Evolutionary conservation across 2,329 filamentous ascomycete genomes (phyloP), one percentile per base, ranked within the genome.

Genomic region (Neoarthrinium moseri): DNA sequence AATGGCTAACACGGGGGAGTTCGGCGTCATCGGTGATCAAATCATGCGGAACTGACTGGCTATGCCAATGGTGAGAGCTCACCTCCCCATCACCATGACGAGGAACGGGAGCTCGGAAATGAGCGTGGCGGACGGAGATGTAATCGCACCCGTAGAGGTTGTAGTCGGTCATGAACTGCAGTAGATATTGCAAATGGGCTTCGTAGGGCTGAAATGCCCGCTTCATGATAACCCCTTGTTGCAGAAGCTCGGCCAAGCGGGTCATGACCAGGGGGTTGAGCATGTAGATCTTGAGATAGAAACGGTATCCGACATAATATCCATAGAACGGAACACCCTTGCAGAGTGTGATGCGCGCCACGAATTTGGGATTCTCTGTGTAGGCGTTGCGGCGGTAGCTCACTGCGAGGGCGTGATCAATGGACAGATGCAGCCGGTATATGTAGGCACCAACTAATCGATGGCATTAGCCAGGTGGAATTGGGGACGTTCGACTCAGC

Each of bases 91-190:
- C 77, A n/a, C 83, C 72, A 56, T 81, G 83, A 7, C 78, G 71
- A 0, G 91, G 91, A 2, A 96, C 73, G 0, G 91, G 91, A 3
- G 75, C 74, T 45, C 94, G 82, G 60, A 96, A 96, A 22, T 70
- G 75, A 1, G 84, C 81, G 51, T 82, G 87, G 8, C 73, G 73
- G 40, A 83, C 86, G 48, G 92, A 81, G 53, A 97, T 83, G 58
- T 92, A 95, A 46, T 83, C 86, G 62, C 94, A 99, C 6, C 95
- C 95, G 64, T 95, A 97, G 54, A 99, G 73, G 62, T 96, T 99
- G 73, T 95, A 99, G 65, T 99, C 95, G 53, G 86, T 87, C 94
- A 99, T 97, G 81, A 95, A 99, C 67, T 99, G 95, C 8, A 94
- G 76, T 7, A 96, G 71, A 63, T 91, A 97, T 61, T 96, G 90